Percentiles rank a stretch among this genome's conserved stretches.
Evolutionary conservation across 768 basidiomycete species (phyloP).

Genomic region (Lepiota venenata): DNA sequence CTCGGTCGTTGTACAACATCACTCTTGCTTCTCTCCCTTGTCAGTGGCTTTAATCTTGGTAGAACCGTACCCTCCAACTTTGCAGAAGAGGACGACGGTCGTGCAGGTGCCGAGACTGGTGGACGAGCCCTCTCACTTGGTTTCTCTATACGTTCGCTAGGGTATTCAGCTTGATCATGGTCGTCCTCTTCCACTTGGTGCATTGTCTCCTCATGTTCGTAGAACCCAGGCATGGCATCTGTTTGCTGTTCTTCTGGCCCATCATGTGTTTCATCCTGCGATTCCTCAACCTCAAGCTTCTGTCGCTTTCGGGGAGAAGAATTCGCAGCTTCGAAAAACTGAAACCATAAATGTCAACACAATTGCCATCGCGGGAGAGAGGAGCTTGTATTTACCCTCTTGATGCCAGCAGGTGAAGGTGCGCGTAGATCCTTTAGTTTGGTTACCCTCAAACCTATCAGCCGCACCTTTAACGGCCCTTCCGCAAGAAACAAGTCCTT

Average conservation of each 20-base stretch:
- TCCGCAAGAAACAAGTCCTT: constrained; percentile 80
- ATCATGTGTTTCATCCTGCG: constrained; percentile 18
- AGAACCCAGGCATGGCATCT: constrained; percentile 50
- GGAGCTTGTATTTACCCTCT: constrained; percentile 47
- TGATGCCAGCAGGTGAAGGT: constrained; percentile 54
- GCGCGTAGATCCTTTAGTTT: constrained; percentile 82
- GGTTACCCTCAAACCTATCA: constrained; percentile 87
- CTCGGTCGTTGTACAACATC: constrained; percentile 14
- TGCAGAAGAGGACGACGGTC: constrained; percentile 2
- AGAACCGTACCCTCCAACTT: not conserved
- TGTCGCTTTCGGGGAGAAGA: constrained; percentile 14
- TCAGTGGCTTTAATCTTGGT: not conserved
- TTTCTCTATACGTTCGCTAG: not conserved
- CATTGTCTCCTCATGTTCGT: constrained; percentile 48
- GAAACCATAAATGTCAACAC: not conserved
- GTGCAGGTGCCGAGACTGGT: constrained; percentile 24
- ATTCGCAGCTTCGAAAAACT: constrained; percentile 56
- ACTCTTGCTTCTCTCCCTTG: constrained; percentile 19
- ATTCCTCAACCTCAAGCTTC: constrained; percentile 23
- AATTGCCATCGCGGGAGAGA: not conserved
- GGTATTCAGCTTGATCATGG: constrained; percentile 17
- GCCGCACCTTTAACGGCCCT: constrained; percentile 71
- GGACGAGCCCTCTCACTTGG: constrained; percentile 15
- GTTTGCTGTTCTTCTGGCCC: constrained; percentile 22
- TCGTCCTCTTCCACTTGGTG: constrained; percentile 18